Percentiles rank a stretch among this genome's conserved stretches.
These are phyloP conservation scores for Thelonectria discophora DNA, from an alignment of 2,329 filamentous ascomycete genomes.

Conservation along the genomic window DNA sequence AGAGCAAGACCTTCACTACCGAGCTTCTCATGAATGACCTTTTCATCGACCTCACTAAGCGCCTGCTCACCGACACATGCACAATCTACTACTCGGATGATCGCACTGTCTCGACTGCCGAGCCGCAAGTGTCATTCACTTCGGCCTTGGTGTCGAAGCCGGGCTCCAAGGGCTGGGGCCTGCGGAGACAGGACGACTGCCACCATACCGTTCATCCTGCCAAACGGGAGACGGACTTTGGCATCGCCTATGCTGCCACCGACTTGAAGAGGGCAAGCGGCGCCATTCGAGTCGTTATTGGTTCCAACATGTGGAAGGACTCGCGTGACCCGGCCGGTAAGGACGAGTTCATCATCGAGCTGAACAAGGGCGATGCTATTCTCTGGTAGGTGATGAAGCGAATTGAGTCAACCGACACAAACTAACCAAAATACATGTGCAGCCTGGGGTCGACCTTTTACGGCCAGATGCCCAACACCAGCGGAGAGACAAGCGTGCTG, in stretches of 20 bases:
- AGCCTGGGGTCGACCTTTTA: conserved; percentile 15
- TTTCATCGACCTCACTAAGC: conserved; percentile 1
- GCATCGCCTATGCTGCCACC: conserved; percentile 4
- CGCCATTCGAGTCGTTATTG: neutral
- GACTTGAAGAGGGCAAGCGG: conserved; percentile 1
- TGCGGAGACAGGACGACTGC: conserved; percentile 7
- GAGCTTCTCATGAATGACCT: conserved; percentile 9
- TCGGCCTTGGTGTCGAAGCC: neutral
- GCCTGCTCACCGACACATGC: conserved; percentile 8
- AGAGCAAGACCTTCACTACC: conserved; percentile 5
- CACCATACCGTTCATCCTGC: conserved; percentile 14
- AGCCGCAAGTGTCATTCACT: conserved; percentile 9
- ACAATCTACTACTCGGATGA: conserved; percentile 5
- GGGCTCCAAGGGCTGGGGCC: conserved; percentile 2
- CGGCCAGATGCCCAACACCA: conserved; percentile 2
- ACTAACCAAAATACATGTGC: neutral
- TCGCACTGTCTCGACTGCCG: conserved; percentile 2
- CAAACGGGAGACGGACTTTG: conserved; percentile 12
- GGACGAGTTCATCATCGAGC: conserved; percentile 9
- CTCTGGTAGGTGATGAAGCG: conserved; percentile 3
- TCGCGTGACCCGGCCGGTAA: neutral
- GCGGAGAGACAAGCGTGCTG: neutral
- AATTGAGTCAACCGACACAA: no score
- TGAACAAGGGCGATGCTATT: conserved; percentile 13
- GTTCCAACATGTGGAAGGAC: conserved; percentile 9